phyloP scores from a whole-genome alignment of 1,139 yeast genomes.

The Magnusiomyces suaveolens region DNA sequence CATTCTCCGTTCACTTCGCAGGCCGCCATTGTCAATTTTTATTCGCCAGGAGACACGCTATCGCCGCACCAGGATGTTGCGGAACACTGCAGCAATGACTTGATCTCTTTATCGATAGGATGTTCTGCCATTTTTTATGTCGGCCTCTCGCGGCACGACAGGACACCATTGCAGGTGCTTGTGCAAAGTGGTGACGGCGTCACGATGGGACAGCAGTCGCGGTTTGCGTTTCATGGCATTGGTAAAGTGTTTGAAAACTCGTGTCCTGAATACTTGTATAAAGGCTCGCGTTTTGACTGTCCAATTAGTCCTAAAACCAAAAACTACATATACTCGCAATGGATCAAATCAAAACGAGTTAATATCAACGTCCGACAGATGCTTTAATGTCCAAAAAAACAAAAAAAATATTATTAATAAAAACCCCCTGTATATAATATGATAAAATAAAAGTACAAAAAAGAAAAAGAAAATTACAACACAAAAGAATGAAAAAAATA shows the following conservation, averaged over 20 bases:
- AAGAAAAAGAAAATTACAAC: not conserved
- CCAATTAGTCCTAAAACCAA: no score
- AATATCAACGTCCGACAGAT: conserved; percentile 38
- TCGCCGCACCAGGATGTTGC: conserved; percentile 40
- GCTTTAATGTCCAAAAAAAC: conserved; percentile 16
- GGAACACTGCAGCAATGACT: conserved; percentile 32
- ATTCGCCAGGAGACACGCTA: conserved; percentile 36
- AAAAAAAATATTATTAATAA: no score
- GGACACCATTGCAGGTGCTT: conserved; percentile 28
- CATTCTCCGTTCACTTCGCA: conserved; percentile 26
- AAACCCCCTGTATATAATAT: not conserved
- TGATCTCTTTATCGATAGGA: conserved; percentile 34
- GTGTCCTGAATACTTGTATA: conserved; percentile 27
- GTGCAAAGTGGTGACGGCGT: conserved; percentile 35
- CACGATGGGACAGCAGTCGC: conserved; percentile 36
- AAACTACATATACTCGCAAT: conserved; percentile 24
- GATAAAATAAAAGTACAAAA: no score
- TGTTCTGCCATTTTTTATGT: conserved; percentile 34
- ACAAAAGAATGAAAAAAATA: not conserved
- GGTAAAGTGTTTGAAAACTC: conserved; percentile 32
- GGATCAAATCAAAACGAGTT: conserved; percentile 33
- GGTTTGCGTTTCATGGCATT: conserved; percentile 38
- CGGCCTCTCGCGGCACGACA: conserved; percentile 17
- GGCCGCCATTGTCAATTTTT: conserved; percentile 39
- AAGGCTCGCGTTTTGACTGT: no score